phyloP scores from a whole-genome alignment of 1,284 basidiomycete species.

The Chondrostereum purpureum region DNA sequence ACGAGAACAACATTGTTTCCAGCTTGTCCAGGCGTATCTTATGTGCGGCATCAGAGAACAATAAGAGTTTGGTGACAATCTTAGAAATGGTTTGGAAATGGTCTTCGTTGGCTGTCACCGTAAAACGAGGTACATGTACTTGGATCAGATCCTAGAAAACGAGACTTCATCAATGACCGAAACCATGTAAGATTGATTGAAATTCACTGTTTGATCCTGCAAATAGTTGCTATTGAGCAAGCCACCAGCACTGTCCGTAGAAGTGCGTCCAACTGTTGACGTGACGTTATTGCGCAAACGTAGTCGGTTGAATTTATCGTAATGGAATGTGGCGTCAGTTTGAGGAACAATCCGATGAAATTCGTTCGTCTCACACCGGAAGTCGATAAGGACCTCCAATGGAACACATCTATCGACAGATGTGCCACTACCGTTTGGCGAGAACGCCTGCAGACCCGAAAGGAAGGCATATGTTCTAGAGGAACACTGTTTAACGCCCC shows the following conservation, averaged over 20 bases:
- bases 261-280: conserved; percentile 30
- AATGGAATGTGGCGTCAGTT: conserved; percentile 80
- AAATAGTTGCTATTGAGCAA: conserved; percentile 56
- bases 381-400: conserved; percentile 83
- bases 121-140: conserved; percentile 79
- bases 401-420: conserved; percentile 59
- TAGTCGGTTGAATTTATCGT: conserved; percentile 94
- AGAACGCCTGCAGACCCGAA: conserved; percentile 84
- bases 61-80: conserved; percentile 81
- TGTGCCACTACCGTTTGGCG: conserved; percentile 48
- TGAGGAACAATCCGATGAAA: conserved; percentile 90
- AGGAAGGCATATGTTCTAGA: conserved; percentile 68
- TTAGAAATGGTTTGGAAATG: conserved; percentile 88
- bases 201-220: conserved; percentile 73
- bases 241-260: conserved; percentile 21
- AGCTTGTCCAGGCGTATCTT: conserved; percentile 72
- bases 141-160: conserved; percentile 69
- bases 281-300: conserved; percentile 72
- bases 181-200: too few species aligned
- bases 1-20: conserved; percentile 83
- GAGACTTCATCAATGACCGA: neutral
- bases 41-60: conserved; percentile 85
- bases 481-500: neutral
- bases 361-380: conserved; percentile 72
- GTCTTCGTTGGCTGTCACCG: conserved; percentile 81